A percentile compares a stretch with the other conserved stretches of the same genome.
phyloP scores from a whole-genome alignment of 1,284 basidiomycete species.

The Sporisorium sorghi region DNA sequence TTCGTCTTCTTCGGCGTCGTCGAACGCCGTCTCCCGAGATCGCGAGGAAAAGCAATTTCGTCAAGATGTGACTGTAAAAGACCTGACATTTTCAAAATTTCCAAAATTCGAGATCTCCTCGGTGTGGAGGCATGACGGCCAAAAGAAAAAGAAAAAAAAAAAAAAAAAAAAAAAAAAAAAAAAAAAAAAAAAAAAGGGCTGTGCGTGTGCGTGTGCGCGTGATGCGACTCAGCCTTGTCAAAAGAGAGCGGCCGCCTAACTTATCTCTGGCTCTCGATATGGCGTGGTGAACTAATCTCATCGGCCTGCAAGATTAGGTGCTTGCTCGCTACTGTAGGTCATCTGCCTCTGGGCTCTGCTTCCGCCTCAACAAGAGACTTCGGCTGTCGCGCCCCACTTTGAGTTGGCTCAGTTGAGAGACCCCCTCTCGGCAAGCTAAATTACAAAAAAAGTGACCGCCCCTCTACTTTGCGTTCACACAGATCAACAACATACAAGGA shows the following conservation, averaged over 20 bases:
- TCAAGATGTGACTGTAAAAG: not conserved
- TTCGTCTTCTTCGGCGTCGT: not conserved
- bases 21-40: slow-evolving; percentile 1
- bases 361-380: too few relatives aligned
- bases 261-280: not conserved
- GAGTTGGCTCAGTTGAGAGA: too few relatives aligned
- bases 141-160: too few relatives aligned
- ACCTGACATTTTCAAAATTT: not conserved
- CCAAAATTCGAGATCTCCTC: too few relatives aligned
- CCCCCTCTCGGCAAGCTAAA: too few relatives aligned
- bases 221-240: not conserved
- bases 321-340: not conserved
- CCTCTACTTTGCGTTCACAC: too few relatives aligned
- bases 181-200: not conserved
- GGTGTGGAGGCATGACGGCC: slow-evolving; percentile 30
- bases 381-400: not conserved
- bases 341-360: not conserved
- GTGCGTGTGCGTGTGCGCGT: not conserved
- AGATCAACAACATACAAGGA: slow-evolving; percentile 1
- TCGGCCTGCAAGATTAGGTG: not conserved
- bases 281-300: not conserved
- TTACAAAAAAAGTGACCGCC: too few relatives aligned
- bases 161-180: too few relatives aligned
- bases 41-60: too few relatives aligned
- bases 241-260: not conserved